Evolutionary conservation across 2,329 filamentous ascomycete genomes (phyloP), one percentile per base, ranked within the genome.

Genomic region (Calonectria pseudoreteaudii): DNA sequence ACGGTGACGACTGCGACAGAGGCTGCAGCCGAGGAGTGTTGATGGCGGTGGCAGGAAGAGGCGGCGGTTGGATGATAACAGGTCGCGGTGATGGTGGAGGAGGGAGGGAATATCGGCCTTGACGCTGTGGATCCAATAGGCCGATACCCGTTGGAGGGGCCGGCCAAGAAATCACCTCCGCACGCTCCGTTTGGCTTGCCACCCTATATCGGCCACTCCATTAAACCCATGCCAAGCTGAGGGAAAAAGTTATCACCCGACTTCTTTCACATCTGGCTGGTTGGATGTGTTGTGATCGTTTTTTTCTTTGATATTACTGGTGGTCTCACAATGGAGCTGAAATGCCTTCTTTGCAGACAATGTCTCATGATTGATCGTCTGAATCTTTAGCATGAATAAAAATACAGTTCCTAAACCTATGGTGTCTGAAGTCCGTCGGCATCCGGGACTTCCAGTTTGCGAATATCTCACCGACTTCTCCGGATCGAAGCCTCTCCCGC

Each of bases 31-130:
- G 36, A 18, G 31, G 34, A 56, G 26, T 23, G 73, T 49, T 14
- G 50, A 60, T 34, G 65, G 62, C n/a, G 62, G 49, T 30, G 18
- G 36, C 56, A 58, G 66, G 52, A 16, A 50, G 60, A 26, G 67
- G 31, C 20, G 16, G 34, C 56, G 38, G 38, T 23, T 60, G 44
- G 52, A 49, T 58, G 41, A 34, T n/a, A 50, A 23, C 41, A 36
- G n/a, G 56, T 41, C 28, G 31, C 23, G 16, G 16, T 30, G 44
- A 41, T 26, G 36, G 36, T 18, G 30, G 50, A 58, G 34, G 36
- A 68, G 62, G 70, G 53, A 72, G 70, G 66, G 66, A 73, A 72
- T 69, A 73, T 73, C 66, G 50, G n/a, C 66, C 20, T 50, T 30
- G 58, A 41, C 26, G 26, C 23, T 31, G 70, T 65, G 65, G 70